These are phyloP conservation scores for Halteria grandinella DNA, from an alignment of 73 alveolate species.

Conservation along the genomic window DNA sequence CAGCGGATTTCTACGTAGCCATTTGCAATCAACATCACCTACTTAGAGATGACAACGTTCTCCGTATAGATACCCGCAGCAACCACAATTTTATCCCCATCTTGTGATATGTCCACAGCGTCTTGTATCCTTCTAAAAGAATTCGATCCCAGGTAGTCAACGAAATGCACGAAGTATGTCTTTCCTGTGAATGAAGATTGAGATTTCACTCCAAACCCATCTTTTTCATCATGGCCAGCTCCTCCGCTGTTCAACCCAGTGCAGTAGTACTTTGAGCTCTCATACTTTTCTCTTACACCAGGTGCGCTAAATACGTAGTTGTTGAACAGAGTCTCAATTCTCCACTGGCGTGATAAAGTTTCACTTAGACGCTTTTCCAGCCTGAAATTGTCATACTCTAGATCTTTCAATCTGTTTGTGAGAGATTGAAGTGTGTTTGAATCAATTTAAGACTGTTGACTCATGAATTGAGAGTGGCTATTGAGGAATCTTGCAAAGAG, in stretches of 20 bases:
- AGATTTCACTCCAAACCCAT: background rate
- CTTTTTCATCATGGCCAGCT: background rate
- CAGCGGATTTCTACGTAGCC: conserved; percentile 55
- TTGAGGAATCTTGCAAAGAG: too few relatives aligned
- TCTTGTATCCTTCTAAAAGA: conserved; percentile 30
- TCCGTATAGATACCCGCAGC: conserved; percentile 35
- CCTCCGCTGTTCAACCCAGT: background rate
- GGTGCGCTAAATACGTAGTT: conserved; percentile 2
- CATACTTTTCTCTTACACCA: background rate
- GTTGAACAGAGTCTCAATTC: conserved; percentile 1
- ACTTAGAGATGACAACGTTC: conserved; percentile 4
- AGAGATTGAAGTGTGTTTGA: too few relatives aligned
- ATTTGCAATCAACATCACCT: conserved; percentile 4
- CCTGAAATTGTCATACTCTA: conserved; percentile 11
- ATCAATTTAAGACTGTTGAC: too few relatives aligned
- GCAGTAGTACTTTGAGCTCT: background rate
- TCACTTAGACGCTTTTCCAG: conserved; percentile 15
- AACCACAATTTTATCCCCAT: conserved; percentile 43
- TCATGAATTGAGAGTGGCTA: too few relatives aligned
- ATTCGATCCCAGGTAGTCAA: conserved; percentile 22
- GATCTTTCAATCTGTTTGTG: conserved; percentile 13
- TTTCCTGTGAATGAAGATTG: too few relatives aligned
- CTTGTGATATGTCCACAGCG: conserved; percentile 38
- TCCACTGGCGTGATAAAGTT: conserved; percentile 1
- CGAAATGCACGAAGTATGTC: conserved; percentile 17